These are phyloP conservation scores for Stagonosporopsis vannaccii DNA, from an alignment of 2,329 filamentous ascomycete species.

Conservation along the genomic window DNA sequence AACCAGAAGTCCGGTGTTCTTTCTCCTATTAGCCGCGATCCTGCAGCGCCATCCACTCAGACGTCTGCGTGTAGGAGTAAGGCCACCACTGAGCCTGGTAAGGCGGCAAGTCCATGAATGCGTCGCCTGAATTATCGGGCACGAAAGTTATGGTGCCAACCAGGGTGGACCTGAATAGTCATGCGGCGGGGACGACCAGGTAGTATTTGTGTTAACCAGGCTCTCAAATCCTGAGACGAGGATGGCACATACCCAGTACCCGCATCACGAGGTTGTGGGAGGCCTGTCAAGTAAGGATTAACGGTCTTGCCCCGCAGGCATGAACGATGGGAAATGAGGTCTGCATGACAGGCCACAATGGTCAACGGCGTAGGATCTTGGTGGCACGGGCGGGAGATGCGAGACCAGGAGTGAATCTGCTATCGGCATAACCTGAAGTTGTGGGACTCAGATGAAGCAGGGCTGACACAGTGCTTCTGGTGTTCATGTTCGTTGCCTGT, in stretches of 20 bases:
- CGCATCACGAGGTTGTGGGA: conserved; percentile 5
- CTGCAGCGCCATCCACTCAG: conserved; percentile 13
- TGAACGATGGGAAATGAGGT: conserved; percentile 24
- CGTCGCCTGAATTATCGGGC: conserved; percentile 14
- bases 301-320: conserved; percentile 7
- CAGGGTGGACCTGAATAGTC: conserved; percentile 11
- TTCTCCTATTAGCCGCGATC: conserved; percentile 5
- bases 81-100: conserved; percentile 9
- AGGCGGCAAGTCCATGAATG: conserved; percentile 9
- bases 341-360: conserved; percentile 6
- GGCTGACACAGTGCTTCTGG: conserved; percentile 11
- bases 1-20: background rate
- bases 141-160: background rate
- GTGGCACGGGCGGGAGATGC: conserved; percentile 19
- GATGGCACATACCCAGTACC: conserved; percentile 9
- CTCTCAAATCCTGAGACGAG: conserved; percentile 15
- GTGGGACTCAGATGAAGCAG: background rate
- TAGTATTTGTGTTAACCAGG: background rate
- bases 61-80: background rate
- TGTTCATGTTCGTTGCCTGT: conserved; percentile 8
- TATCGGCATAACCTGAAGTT: conserved; percentile 11
- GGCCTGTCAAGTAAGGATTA: conserved; percentile 2
- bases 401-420: conserved; percentile 8
- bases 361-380: conserved; percentile 5
- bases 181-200: conserved; percentile 12